These are phyloP conservation scores for Atkinsonella hypoxylon DNA, from an alignment of 2,329 filamentous ascomycete genomes.

Conservation along the genomic window DNA sequence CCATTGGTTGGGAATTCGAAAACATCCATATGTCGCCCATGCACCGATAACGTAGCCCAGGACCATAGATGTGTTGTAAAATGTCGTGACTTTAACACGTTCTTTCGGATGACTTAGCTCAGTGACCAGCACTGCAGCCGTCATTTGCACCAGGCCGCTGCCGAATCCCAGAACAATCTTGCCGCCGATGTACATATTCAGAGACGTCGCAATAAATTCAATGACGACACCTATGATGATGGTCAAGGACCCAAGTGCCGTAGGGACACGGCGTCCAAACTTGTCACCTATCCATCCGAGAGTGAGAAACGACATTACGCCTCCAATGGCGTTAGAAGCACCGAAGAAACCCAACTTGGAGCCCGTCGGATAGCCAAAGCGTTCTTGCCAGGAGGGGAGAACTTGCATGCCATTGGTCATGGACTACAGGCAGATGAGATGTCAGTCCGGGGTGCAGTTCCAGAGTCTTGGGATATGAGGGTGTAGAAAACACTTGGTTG, in stretches of 20 bases:
- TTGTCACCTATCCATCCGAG: conserved; percentile 24
- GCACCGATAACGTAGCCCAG: conserved; percentile 26
- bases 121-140: conserved; percentile 29
- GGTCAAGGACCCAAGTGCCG: conserved; percentile 24
- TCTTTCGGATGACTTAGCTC: conserved; percentile 30
- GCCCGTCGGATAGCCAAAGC: conserved; percentile 25
- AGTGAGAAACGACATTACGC: conserved; percentile 24
- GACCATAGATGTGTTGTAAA: conserved; percentile 29
- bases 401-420: conserved; percentile 30
- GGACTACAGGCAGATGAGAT: conserved; percentile 11
- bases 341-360: conserved; percentile 27
- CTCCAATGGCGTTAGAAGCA: conserved; percentile 27
- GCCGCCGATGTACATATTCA: conserved; percentile 27
- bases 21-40: conserved; percentile 24
- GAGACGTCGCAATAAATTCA: conserved; percentile 22
- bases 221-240: conserved; percentile 25
- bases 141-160: conserved; percentile 27
- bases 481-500: not conserved
- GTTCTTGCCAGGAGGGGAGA: conserved; percentile 24
- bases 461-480: not conserved
- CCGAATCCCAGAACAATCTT: conserved; percentile 26
- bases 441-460: not conserved
- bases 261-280: conserved; percentile 22
- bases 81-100: conserved; percentile 25
- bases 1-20: conserved; percentile 23